A percentile compares a stretch with the other conserved stretches of the same genome.
Evolutionary conservation across 495 filamentous ascomycete genomes (phyloP).

Genomic region (Daldinia decipiens): DNA sequence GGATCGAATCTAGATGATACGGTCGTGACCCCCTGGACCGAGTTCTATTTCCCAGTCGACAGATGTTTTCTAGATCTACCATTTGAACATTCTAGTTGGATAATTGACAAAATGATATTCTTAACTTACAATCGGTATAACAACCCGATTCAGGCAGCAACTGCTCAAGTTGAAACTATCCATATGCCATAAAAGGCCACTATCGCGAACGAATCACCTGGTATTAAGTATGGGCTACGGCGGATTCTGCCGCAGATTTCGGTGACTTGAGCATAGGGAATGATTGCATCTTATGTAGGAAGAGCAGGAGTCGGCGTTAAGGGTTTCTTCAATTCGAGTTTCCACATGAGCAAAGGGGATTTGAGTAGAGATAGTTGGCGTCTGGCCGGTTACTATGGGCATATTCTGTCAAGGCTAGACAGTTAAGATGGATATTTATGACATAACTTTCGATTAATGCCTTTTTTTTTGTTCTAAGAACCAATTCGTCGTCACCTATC

Average conservation of each 20-base stretch:
- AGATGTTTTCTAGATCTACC: constrained; percentile 10
- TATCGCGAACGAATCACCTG: background rate
- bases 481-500: background rate
- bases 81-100: background rate
- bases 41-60: background rate
- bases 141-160: constrained; percentile 12
- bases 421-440: too few species aligned
- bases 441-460: background rate
- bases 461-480: background rate
- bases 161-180: constrained; percentile 5
- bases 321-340: too few species aligned
- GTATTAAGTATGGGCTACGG: background rate
- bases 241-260: background rate
- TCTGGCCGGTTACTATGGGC: too few species aligned
- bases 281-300: background rate
- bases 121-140: background rate
- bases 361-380: too few species aligned
- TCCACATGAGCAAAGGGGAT: too few species aligned
- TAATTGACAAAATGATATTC: constrained; percentile 4
- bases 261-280: background rate
- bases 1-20: constrained; percentile 9
- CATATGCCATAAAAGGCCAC: background rate
- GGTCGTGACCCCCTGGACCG: background rate
- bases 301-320: background rate
- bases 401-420: too few species aligned